phyloP scores from a whole-genome alignment of 495 filamentous ascomycete genomes.

The Glarea lozoyensis region DNA sequence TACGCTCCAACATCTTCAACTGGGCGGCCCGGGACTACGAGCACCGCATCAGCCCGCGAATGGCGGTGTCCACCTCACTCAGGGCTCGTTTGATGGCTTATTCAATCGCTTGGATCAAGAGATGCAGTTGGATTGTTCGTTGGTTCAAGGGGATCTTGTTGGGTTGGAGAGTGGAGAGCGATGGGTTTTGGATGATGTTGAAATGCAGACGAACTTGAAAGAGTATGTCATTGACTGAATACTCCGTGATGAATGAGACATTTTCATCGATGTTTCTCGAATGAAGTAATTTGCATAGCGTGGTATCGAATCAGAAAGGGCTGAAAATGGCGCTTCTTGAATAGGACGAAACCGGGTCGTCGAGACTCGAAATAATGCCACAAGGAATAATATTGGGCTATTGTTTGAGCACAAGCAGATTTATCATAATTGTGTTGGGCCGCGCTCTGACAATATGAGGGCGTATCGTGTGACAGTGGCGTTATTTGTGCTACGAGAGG shows the following conservation, averaged over 20 bases:
- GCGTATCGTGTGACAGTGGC: no score
- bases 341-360: no score
- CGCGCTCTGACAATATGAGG: no score
- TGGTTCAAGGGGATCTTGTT: conserved; percentile 12
- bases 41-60: conserved; percentile 7
- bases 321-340: no score
- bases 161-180: conserved; percentile 10
- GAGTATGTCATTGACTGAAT: conserved; percentile 12
- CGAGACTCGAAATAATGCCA: no score
- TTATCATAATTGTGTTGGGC: no score
- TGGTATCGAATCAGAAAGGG: no score
- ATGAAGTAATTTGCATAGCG: no score
- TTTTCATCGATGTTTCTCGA: background rate
- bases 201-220: conserved; percentile 1
- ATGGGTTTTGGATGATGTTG: conserved; percentile 9
- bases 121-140: background rate
- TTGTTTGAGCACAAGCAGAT: no score
- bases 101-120: conserved; percentile 6
- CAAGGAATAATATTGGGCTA: no score
- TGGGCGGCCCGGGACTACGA: conserved; percentile 8
- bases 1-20: conserved; percentile 2
- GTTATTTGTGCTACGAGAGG: no score
- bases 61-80: conserved; percentile 10
- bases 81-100: conserved; percentile 6
- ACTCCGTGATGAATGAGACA: background rate